Base-by-base conservation (phyloP, 2,329 filamentous ascomycete species). In the Monosporascus sp. region DNA sequence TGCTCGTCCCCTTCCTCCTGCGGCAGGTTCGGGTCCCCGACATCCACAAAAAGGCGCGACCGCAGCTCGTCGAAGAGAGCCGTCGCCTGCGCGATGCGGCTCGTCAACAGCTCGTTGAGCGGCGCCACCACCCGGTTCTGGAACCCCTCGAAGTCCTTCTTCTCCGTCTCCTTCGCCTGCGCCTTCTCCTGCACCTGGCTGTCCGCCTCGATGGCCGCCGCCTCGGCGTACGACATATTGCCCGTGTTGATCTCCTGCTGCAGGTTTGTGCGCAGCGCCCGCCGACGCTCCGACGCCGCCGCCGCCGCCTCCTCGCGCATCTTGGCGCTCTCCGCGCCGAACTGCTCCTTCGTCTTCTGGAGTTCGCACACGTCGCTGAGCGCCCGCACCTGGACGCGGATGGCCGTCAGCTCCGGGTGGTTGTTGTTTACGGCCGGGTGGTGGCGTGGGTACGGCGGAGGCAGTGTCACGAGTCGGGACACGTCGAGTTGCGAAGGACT, bases 1-100 rank as follows among this genome's bases (percentile, higher is more conserved):
- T 92, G 86, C 69, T 97, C 93, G 62, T 97, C 93, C 19, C 94
- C 93, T 73, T 97, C 93, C 70, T 96, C 91, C 69, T 97, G 92
- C 0, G 91, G 88, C 69, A 91, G 84, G 64, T 96, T 93, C 0
- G 91, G 88, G 58, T 85, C 76, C 66, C 82, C 87, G 53, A 82
- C 87, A 57, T 90, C 87, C 50, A 84, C 85, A 56, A 88, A 89
- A 1, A 97, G 78, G 44, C 86, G 85, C 9, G 81, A 80, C 26
- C 85, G 84, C 26, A 97, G 74, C 54, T 89, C 83, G 53, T 89
- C 82, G 60, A 97, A 93, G n/a, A 91, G 84, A 11, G 83, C 78
- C 0, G 88, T 89, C 0, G 91, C 87, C 51, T 84, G 83, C 7
- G 79, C 77, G 45, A 97, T 89, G 14, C 91, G 86, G 50, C 84